Evolutionary conservation across 2,329 filamentous ascomycete genomes (phyloP).

Genomic region (Fulvia fulva): DNA sequence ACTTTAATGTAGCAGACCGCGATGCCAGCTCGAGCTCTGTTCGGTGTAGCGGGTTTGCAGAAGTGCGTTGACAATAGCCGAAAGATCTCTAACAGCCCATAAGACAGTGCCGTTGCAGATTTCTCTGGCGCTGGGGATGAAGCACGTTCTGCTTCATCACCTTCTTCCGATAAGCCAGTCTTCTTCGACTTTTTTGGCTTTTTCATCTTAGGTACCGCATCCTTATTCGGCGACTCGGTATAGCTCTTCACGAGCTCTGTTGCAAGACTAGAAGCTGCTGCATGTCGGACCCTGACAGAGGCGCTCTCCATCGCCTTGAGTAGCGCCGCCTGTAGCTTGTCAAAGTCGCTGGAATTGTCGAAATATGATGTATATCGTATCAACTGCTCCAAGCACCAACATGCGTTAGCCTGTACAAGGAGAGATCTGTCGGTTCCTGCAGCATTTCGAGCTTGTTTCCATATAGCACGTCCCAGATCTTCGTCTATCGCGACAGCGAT

Average conservation of each 20-base stretch:
- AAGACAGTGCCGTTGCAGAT: conserved; percentile 62
- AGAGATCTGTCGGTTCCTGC: conserved; percentile 76
- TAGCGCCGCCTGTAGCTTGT: conserved; percentile 74
- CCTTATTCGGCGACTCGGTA: conserved; percentile 55
- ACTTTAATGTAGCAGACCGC: conserved; percentile 83
- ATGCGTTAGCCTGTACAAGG: conserved; percentile 74
- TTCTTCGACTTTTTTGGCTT: conserved; percentile 72
- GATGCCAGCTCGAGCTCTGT: conserved; percentile 75
- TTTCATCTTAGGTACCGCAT: conserved; percentile 56
- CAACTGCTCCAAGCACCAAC: conserved; percentile 72
- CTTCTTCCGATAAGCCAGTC: conserved; percentile 56
- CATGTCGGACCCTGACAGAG: conserved; percentile 71
- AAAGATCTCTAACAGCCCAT: conserved; percentile 74
- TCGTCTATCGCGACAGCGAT: conserved; percentile 79
- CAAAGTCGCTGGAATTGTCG: conserved; percentile 83
- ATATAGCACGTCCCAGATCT: conserved; percentile 77
- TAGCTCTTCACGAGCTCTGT: conserved; percentile 79
- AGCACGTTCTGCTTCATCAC: conserved; percentile 67
- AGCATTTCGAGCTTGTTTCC: conserved; percentile 81
- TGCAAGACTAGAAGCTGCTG: conserved; percentile 80
- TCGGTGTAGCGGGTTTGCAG: conserved; percentile 70
- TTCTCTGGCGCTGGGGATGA: conserved; percentile 75
- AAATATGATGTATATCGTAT: conserved; percentile 74
- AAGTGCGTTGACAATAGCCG: conserved; percentile 78
- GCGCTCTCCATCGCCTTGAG: conserved; percentile 84